Base-by-base conservation (phyloP, 495 filamentous ascomycete species). In the Xylaria curta region DNA sequence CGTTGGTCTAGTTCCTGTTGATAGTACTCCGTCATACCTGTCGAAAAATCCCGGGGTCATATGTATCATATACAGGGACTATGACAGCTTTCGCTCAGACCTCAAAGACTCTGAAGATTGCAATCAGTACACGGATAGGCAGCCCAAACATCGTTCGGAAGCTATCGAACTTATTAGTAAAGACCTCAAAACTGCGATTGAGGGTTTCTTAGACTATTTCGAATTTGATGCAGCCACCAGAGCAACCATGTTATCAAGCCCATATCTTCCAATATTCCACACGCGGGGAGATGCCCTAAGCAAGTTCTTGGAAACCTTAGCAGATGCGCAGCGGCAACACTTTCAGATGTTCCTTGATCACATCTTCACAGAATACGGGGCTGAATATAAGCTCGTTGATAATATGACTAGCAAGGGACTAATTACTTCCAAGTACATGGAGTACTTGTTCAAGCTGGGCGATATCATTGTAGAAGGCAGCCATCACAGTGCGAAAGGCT, bases 141-240 rank as follows among this genome's bases (percentile, higher is more conserved):
- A 28, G n/a, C 28, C 53, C 15, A 19, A 58, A 12, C 53, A 58
- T 24, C 31, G 4, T 33, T 33, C 24, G 12, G 53, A 58, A 33
- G 24, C 4, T 31, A 58, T 58, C 12, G 26, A 58, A 17, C 10
- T 19, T 31, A 5, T 4, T 74, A 61, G 91, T 79, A 9, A n/a
- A 21, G 59, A 3, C 4, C 17, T 61, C 6, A 2, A 8, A n/a
- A n/a, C n/a, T 38, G 59, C 33, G 9, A 61, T 61, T 13, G 36
- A 61, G 1, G n/a, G 26, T 33, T 58, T 58, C 28, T 33, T 12
- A 4, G 26, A 8, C 26, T 33, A 33, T 12, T 58, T 58, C 53
- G 9, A 33, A 28, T 31, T 58, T 58, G 53, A 5, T 17, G 15
- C 15, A 8, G 26, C 24, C 24, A 56, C 53, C 12, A 58, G 28